Evolutionary conservation across 2,329 filamentous ascomycete species (phyloP).

Genomic region (Exophiala aquamarina): DNA sequence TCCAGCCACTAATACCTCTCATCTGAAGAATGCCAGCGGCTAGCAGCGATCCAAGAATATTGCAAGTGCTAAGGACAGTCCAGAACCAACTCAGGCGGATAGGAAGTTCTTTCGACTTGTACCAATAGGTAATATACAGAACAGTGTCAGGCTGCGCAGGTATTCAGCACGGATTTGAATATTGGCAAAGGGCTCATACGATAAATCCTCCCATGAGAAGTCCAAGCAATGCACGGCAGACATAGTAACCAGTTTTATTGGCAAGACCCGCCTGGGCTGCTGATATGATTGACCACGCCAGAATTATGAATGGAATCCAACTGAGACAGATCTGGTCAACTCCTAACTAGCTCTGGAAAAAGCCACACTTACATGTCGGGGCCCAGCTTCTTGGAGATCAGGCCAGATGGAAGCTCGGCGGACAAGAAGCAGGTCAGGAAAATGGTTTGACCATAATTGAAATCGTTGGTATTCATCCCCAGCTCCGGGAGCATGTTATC

Average conservation of each 20-base stretch:
- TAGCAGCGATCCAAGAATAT: slow-evolving; percentile 45
- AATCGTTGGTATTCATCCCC: slow-evolving; percentile 42
- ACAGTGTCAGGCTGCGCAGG: slow-evolving; percentile 30
- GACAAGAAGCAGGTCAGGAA: slow-evolving; percentile 54
- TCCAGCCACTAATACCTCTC: not conserved
- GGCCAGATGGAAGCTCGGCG: slow-evolving; percentile 57
- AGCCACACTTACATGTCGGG: slow-evolving; percentile 40
- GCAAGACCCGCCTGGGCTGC: slow-evolving; percentile 44
- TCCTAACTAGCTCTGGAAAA: no score
- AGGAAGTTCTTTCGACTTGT: slow-evolving; percentile 51
- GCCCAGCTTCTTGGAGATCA: slow-evolving; percentile 55
- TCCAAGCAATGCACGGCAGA: slow-evolving; percentile 42
- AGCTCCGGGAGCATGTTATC: slow-evolving; percentile 52
- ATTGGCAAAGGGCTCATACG: slow-evolving; percentile 41
- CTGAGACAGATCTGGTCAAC: not conserved
- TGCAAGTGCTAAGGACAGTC: slow-evolving; percentile 47
- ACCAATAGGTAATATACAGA: slow-evolving; percentile 68
- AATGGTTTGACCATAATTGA: slow-evolving; percentile 56
- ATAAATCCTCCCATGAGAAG: slow-evolving; percentile 58
- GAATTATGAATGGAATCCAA: slow-evolving; percentile 56
- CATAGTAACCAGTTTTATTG: slow-evolving; percentile 39
- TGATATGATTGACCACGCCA: slow-evolving; percentile 51
- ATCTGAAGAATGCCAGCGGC: slow-evolving; percentile 38
- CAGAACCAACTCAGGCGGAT: slow-evolving; percentile 62
- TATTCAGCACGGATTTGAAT: no score